Evolutionary conservation across 2,329 filamentous ascomycete species (phyloP), one percentile per base, ranked within the genome.

Genomic region (Fusarium xyrophilum): DNA sequence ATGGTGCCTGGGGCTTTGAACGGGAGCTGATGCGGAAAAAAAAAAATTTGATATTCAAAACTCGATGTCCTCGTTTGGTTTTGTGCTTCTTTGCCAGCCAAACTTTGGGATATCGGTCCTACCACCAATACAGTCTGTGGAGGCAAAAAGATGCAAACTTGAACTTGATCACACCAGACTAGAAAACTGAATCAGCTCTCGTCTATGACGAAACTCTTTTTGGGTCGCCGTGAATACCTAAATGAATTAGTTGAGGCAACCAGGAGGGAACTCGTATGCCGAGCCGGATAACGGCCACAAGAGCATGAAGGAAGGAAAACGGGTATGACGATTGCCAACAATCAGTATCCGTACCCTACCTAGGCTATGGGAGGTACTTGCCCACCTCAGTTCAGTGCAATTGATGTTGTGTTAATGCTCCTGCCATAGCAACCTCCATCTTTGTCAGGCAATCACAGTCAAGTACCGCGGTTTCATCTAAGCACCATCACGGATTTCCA

Each of bases 271-370:
- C 30, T 54, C 56, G 42, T 68, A 40, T 46, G 67, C 67, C 67
- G 55, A 70, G 67, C 63, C 67, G 67, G 67, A 59, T 68, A 48
- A 65, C 67, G 67, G 67, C 63, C 67, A 56, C 33, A 25, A 27
- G 56, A 60, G 44, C 58, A 42, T 50, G 42, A 56, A 43, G 30
- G 46, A 60, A 48, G 35, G 53, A 53, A 65, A 58, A 35, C 48
- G 33, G 42, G 59, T 59, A 65, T 68, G 67, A 70, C 67, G 63
- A 70, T 51, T 69, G 62, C 57, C 51, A 54, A 50, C 46, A 39
- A 56, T 19, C 46, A 59, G 33, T 54, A 33, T 35, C 33, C 17
- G 33, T 36, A 36, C 27, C 21, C 56, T 50, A 42, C 21, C 56
- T 50, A 42, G 40, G 23, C 17, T 25, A 42, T 42, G 39, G 39